phyloP scores from a whole-genome alignment of 1,284 basidiomycete species.

The Puccinia polysora region DNA sequence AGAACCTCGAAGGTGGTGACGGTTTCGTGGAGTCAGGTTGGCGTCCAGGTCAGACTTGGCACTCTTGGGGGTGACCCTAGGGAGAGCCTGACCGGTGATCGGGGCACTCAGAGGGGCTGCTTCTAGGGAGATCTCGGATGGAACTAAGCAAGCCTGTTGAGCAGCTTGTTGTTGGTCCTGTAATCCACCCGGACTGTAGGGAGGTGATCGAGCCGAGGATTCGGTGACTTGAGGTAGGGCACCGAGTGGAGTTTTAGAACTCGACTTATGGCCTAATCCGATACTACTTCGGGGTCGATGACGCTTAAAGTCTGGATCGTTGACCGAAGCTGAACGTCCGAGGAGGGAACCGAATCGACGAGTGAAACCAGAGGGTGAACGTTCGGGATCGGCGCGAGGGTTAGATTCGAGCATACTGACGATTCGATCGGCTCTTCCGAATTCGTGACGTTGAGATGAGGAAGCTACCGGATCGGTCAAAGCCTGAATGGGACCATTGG shows the following conservation, averaged over 20 bases:
- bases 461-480: constrained; percentile 3
- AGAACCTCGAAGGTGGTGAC: constrained; percentile 19
- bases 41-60: constrained; percentile 21
- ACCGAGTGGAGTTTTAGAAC: constrained; percentile 46
- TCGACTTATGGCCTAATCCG: constrained; percentile 61
- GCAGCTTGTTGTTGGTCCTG: constrained; percentile 21
- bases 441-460: neutral
- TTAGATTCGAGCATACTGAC: constrained; percentile 37
- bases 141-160: neutral
- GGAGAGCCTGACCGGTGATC: neutral
- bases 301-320: constrained; percentile 47
- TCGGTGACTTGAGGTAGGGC: constrained; percentile 49
- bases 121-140: neutral
- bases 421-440: constrained; percentile 62
- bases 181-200: constrained; percentile 9
- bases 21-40: neutral
- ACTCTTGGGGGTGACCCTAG: neutral
- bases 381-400: constrained; percentile 51
- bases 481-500: constrained; percentile 2
- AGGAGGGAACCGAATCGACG: constrained; percentile 52
- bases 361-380: constrained; percentile 47
- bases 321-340: constrained; percentile 47
- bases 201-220: constrained; percentile 19
- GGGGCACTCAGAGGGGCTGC: constrained; percentile 36
- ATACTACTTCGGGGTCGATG: constrained; percentile 55